Base-by-base conservation (phyloP, 768 basidiomycete species). In the Mycena rosella region DNA sequence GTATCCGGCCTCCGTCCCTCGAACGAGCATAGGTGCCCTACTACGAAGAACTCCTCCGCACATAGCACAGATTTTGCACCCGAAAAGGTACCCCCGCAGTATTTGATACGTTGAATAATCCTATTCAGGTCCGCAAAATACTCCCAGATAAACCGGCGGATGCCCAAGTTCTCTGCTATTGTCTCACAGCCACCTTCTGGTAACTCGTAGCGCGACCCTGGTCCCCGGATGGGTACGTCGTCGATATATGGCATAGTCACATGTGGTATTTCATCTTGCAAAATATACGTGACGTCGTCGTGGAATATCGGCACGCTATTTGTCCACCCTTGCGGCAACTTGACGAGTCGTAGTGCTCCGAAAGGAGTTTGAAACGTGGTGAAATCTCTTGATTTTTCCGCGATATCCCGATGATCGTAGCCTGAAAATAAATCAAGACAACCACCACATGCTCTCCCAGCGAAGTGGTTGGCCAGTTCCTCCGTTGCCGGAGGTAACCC, bases 201-300 rank as follows among this genome's bases (percentile, higher is more conserved):
- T 34, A 34, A n/a, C n/a, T n/a, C n/a, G n/a, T n/a, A n/a, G n/a
- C n/a, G n/a, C n/a, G n/a, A n/a, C n/a, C n/a, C n/a, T 0, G 71
- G 77, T 5, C 76, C 76, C n/a, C 74, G 73, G n/a, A 79, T 47
- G 0, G 68, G 75, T 2, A 78, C 54, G 42, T 82, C 76, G 60
- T 82, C 74, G 1, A 81, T 65, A 36, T 75, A 82, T 0, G 72
- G 75, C 0, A 65, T 62, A 0, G 74, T 76, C 0, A 68, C 13
- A 1, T 76, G 29, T 24, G 75, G 77, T 3, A 81, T 79, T 20
- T 79, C 73, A 0, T 74, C 60, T 24, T 75, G 72, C 0, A 80
- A 54, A 4, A 78, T 73, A 11, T 74, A 73, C 0, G 60, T 62
- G 14, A 78, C 73, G 40, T 80, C 74, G 4, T 70, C n/a, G n/a